Evolutionary conservation across 164 flowering plant genomes (phyloP).

Genomic region (Piper longum): DNA sequence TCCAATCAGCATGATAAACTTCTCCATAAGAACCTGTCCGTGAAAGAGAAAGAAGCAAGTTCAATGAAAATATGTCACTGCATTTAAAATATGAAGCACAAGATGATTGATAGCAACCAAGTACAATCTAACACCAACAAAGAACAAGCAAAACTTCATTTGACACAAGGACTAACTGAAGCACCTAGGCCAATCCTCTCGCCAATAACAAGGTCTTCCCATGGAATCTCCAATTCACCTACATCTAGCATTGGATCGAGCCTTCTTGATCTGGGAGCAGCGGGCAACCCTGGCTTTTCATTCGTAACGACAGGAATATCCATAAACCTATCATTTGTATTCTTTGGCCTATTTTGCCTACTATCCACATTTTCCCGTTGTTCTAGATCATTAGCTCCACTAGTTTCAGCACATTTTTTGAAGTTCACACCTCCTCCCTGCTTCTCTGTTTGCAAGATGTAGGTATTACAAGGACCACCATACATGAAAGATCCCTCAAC

Average conservation of each 20-base stretch:
- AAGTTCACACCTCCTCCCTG: constrained; percentile 10
- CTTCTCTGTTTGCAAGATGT: constrained; percentile 4
- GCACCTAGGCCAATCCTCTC: constrained; percentile 99
- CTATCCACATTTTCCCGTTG: constrained; percentile 14
- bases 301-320: constrained; percentile 19
- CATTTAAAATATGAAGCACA: no score
- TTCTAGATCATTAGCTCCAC: constrained; percentile 11
- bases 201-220: constrained; percentile 90
- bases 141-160: background rate
- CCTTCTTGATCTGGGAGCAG: constrained; percentile 24
- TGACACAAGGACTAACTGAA: background rate
- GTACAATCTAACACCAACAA: background rate
- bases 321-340: constrained; percentile 27
- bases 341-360: constrained; percentile 23
- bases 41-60: background rate
- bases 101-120: no score
- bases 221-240: constrained; percentile 77
- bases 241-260: constrained; percentile 62
- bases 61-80: background rate
- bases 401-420: constrained; percentile 11
- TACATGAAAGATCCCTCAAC: constrained; percentile 13
- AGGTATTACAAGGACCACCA: constrained; percentile 8
- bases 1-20: constrained; percentile 41
- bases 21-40: constrained; percentile 45
- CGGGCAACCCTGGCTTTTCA: constrained; percentile 26